phyloP scores from a whole-genome alignment of 169 alveolate genomes.

The Plasmodium fragile region DNA sequence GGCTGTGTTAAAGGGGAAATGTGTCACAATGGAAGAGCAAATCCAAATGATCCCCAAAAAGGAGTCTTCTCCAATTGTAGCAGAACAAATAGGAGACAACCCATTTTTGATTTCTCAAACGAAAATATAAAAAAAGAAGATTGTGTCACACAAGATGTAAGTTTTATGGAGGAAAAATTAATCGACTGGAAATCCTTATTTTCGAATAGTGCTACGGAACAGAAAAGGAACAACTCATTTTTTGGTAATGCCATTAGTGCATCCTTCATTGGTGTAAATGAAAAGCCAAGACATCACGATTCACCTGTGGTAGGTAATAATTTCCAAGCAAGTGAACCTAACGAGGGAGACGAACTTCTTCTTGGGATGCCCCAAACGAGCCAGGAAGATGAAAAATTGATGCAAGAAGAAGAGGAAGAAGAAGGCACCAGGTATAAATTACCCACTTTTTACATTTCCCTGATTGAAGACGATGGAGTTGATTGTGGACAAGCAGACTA shows the following conservation, averaged over 20 bases:
- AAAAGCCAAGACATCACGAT: slow-evolving; percentile 7
- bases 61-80: not conserved
- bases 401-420: no score
- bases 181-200: slow-evolving; percentile 76
- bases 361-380: not conserved
- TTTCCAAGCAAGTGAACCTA: not conserved
- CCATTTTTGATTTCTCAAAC: not conserved
- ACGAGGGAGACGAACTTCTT: slow-evolving; percentile 17
- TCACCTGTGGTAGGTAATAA: not conserved
- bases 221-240: slow-evolving; percentile 5
- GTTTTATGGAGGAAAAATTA: slow-evolving; percentile 55
- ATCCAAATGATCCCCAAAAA: not conserved
- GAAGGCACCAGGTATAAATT: not conserved
- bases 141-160: not conserved
- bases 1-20: not conserved
- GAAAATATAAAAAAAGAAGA: slow-evolving; percentile 64
- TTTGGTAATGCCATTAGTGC: slow-evolving; percentile 42
- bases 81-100: not conserved
- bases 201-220: slow-evolving; percentile 17
- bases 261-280: slow-evolving; percentile 15
- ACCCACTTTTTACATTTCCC: slow-evolving; percentile 39
- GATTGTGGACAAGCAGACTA: slow-evolving; percentile 54
- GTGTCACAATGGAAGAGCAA: not conserved
- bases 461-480: slow-evolving; percentile 64
- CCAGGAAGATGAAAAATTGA: not conserved